A percentile compares a stretch with the other conserved stretches of the same genome.
These are phyloP conservation scores for Aspergillus aculeatus DNA, from an alignment of 2,329 filamentous ascomycete genomes.

Conservation along the genomic window DNA sequence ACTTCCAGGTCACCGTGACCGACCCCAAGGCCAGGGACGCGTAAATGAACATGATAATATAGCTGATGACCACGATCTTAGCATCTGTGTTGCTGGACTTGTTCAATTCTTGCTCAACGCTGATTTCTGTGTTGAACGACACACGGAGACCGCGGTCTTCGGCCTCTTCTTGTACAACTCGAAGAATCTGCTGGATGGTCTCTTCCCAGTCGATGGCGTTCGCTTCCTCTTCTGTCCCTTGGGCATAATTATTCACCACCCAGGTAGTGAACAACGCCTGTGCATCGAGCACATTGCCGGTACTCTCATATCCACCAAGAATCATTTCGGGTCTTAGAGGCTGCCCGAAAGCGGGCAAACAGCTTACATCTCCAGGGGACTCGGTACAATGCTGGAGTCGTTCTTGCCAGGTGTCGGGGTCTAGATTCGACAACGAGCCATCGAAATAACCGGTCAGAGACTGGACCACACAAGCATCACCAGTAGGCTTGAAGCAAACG, in stretches of 20 bases:
- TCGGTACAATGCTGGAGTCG: slow-evolving; percentile 71
- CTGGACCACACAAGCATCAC: slow-evolving; percentile 86
- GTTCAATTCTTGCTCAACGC: slow-evolving; percentile 91
- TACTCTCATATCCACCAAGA: slow-evolving; percentile 72
- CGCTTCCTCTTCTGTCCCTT: slow-evolving; percentile 68
- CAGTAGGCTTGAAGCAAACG: slow-evolving; percentile 91
- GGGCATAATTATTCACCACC: slow-evolving; percentile 84
- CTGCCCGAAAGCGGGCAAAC: slow-evolving; percentile 84
- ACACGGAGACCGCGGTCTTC: slow-evolving; percentile 73
- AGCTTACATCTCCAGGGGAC: slow-evolving; percentile 69
- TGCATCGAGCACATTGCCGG: slow-evolving; percentile 66
- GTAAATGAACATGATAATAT: slow-evolving; percentile 98
- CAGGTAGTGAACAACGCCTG: slow-evolving; percentile 85
- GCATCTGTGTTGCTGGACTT: slow-evolving; percentile 98
- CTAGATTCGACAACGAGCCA: slow-evolving; percentile 61
- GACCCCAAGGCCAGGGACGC: slow-evolving; percentile 90
- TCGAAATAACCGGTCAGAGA: slow-evolving; percentile 89
- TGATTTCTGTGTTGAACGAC: slow-evolving; percentile 94
- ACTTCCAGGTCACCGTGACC: slow-evolving; percentile 73
- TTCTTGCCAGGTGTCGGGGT: slow-evolving; percentile 67
- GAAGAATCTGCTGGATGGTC: slow-evolving; percentile 69
- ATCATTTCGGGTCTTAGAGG: slow-evolving; percentile 83
- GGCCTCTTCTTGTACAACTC: slow-evolving; percentile 80
- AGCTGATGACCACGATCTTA: slow-evolving; percentile 94
- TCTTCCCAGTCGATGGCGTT: slow-evolving; percentile 88